A percentile compares a stretch with the other conserved stretches of the same genome.
Evolutionary conservation across 768 basidiomycete species (phyloP).

Genomic region (Clitopilus hobsonii): DNA sequence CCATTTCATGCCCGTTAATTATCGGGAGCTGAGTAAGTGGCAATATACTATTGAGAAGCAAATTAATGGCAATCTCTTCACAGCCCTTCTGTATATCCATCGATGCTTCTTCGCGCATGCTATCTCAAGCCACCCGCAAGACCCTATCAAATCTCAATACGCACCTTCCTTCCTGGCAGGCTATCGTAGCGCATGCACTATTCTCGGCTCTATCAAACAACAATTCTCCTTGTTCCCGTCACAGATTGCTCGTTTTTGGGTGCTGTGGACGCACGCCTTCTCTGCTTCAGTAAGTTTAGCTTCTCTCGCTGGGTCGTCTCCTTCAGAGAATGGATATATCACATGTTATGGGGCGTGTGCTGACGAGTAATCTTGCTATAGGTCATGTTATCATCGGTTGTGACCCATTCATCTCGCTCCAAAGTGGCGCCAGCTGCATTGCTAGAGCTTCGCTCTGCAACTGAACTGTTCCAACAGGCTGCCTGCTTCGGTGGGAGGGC

Average conservation of each 20-base stretch:
- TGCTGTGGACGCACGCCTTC: slow-evolving; percentile 70
- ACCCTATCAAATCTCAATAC: slow-evolving; percentile 67
- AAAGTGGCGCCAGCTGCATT: slow-evolving; percentile 72
- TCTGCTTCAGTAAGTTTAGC: slow-evolving; percentile 48
- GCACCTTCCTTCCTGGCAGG: slow-evolving; percentile 66
- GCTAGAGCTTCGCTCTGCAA: slow-evolving; percentile 56
- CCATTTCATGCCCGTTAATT: slow-evolving; percentile 72
- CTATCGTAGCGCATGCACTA: slow-evolving; percentile 60
- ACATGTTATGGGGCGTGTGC: slow-evolving; percentile 1
- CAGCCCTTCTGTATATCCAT: slow-evolving; percentile 71
- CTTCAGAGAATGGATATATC: background rate
- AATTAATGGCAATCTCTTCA: too few relatives aligned
- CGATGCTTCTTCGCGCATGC: slow-evolving; percentile 77
- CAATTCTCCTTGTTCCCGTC: slow-evolving; percentile 49
- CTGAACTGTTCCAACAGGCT: slow-evolving; percentile 63
- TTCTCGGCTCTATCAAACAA: slow-evolving; percentile 41
- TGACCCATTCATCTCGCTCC: slow-evolving; percentile 60
- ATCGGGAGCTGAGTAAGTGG: slow-evolving; percentile 60
- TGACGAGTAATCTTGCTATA: slow-evolving; percentile 18
- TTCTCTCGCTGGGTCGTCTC: background rate
- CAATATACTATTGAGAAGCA: too few relatives aligned
- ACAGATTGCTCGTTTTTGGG: slow-evolving; percentile 65
- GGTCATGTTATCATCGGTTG: slow-evolving; percentile 78
- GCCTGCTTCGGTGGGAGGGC: slow-evolving; percentile 60
- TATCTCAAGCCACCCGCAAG: slow-evolving; percentile 53